These are phyloP conservation scores for Cyclostephanos tholiformis DNA, from an alignment of 108 stramenopile genomes.

Conservation along the genomic window DNA sequence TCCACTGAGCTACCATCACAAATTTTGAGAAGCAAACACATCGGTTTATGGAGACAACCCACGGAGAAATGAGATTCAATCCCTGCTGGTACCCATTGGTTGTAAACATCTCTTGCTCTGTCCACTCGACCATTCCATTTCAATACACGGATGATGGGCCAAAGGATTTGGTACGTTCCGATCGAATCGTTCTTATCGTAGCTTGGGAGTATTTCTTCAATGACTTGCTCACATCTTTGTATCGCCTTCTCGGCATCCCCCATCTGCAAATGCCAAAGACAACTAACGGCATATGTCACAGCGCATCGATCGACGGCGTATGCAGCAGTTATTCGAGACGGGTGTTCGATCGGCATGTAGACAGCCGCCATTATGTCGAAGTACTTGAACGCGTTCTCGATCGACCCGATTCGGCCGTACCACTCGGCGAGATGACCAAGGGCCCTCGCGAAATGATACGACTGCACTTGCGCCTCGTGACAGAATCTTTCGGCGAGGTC, in stretches of 20 bases:
- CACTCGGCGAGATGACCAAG: conserved; percentile 19
- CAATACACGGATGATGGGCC: conserved; percentile 33
- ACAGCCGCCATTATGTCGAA: conserved; percentile 23
- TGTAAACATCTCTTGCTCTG: conserved; percentile 31
- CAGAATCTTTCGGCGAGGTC: conserved; percentile 36
- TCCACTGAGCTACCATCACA: conserved; percentile 38
- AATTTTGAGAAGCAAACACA: conserved; percentile 35
- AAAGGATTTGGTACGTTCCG: conserved; percentile 27
- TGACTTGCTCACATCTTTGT: conserved; percentile 34
- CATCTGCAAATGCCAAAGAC: conserved; percentile 30
- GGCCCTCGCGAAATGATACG: conserved; percentile 33
- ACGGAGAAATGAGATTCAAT: conserved; percentile 27
- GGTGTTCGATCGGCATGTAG: conserved; percentile 33
- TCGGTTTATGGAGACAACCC: conserved; percentile 31
- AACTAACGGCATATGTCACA: conserved; percentile 22
- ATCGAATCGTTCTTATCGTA: conserved; percentile 33
- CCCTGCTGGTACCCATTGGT: conserved; percentile 13
- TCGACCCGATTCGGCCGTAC: conserved; percentile 4
- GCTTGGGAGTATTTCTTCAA: conserved; percentile 23
- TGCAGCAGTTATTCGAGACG: conserved; percentile 14
- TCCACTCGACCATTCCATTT: conserved; percentile 45
- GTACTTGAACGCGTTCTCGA: conserved; percentile 16
- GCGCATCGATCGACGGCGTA: conserved; percentile 39
- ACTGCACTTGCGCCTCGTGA: conserved; percentile 38
- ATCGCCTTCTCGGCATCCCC: conserved; percentile 35